Evolutionary conservation across 2,329 filamentous ascomycete genomes (phyloP).

Genomic region (Cercospora citrullina): DNA sequence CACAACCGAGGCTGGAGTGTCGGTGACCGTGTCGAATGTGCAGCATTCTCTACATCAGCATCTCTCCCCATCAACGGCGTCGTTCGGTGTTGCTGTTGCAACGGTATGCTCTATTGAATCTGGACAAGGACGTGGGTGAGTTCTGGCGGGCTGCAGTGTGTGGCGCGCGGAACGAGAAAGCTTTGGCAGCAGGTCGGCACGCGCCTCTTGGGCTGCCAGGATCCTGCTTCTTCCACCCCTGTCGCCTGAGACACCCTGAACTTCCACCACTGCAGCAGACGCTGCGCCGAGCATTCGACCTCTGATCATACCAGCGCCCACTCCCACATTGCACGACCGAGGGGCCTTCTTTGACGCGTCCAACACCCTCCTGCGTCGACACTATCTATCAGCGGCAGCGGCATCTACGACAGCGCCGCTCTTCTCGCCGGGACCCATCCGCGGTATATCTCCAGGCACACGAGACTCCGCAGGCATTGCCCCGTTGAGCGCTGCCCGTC

Average conservation of each 20-base stretch:
- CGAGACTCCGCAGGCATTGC: conserved; percentile 13
- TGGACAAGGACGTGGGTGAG: neutral
- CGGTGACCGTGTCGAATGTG: neutral
- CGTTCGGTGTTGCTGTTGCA: neutral
- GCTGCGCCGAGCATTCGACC: conserved; percentile 5
- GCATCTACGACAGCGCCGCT: neutral
- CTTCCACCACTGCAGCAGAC: neutral
- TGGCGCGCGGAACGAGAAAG: neutral
- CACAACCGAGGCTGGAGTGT: neutral
- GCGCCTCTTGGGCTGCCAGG: neutral
- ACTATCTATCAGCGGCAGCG: neutral
- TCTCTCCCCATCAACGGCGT: neutral
- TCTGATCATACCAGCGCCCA: conserved; percentile 3
- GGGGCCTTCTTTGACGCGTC: neutral
- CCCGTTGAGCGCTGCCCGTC: conserved; percentile 12
- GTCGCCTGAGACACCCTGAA: neutral
- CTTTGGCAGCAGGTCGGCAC: neutral
- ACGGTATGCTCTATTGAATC: neutral
- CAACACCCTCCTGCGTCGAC: neutral
- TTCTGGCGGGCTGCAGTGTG: neutral
- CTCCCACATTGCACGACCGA: neutral
- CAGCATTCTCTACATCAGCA: neutral
- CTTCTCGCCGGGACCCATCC: neutral
- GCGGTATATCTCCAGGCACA: neutral
- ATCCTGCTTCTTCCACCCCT: neutral